These are phyloP conservation scores for Coniosporium apollinis DNA, from an alignment of 495 filamentous ascomycete genomes.

Conservation along the genomic window DNA sequence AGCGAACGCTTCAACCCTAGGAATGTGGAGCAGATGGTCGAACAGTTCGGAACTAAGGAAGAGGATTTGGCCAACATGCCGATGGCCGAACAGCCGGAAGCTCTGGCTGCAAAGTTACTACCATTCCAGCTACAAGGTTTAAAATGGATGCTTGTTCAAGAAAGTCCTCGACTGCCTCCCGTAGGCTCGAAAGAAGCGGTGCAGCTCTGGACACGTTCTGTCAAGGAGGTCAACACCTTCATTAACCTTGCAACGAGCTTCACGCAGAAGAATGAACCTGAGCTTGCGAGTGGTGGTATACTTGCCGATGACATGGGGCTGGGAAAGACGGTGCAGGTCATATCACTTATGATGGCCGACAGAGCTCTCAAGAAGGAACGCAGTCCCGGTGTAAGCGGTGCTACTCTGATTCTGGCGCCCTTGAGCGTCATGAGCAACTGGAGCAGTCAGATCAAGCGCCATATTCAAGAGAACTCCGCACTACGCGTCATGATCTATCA, in stretches of 20 bases:
- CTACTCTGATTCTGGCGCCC: slow-evolving; percentile 69
- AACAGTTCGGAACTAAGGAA: slow-evolving; percentile 52
- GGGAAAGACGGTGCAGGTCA: slow-evolving; percentile 82
- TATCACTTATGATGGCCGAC: slow-evolving; percentile 60
- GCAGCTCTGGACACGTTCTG: slow-evolving; percentile 60
- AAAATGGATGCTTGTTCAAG: slow-evolving; percentile 65
- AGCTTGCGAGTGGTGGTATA: slow-evolving; percentile 64
- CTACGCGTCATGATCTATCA: slow-evolving; percentile 65
- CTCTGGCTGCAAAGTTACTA: slow-evolving; percentile 47
- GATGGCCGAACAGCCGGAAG: slow-evolving; percentile 46
- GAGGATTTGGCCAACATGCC: slow-evolving; percentile 57
- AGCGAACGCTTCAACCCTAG: slow-evolving; percentile 57
- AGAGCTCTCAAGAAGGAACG: slow-evolving; percentile 6
- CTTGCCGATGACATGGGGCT: slow-evolving; percentile 91
- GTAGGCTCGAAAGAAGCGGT: slow-evolving; percentile 46
- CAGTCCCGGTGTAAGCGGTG: slow-evolving; percentile 25
- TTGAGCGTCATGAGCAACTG: slow-evolving; percentile 89
- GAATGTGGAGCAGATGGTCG: slow-evolving; percentile 47
- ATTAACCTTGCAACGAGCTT: slow-evolving; percentile 68
- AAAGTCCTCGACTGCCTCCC: slow-evolving; percentile 49
- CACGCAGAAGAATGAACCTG: slow-evolving; percentile 36
- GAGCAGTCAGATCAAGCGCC: slow-evolving; percentile 63
- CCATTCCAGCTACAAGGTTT: slow-evolving; percentile 74
- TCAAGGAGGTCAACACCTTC: slow-evolving; percentile 31
- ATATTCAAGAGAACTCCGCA: slow-evolving; percentile 41